Base-by-base conservation (phyloP, 768 basidiomycete genomes). In the Clitopilus passeckerianus region DNA sequence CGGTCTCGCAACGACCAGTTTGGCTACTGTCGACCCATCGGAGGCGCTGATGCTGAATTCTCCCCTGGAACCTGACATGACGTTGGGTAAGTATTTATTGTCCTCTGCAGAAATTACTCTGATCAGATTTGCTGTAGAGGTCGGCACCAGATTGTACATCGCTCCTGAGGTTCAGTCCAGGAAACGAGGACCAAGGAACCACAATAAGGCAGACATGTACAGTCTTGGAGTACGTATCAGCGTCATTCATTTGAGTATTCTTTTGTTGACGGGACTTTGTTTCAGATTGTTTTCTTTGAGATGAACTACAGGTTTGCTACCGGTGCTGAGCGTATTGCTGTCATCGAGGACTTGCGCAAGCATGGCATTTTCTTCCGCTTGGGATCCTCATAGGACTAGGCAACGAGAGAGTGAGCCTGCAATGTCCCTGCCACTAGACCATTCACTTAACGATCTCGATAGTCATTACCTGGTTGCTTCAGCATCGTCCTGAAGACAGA, bases 281-380 rank as follows among this genome's bases (percentile, higher is more conserved):
- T 60, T 20, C 61, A 95, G 92, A 87, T 98, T 63, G 95, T 97
- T 14, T 97, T 97, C 73, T 97, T 98, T 67, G 95, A 98, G 75
- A 96, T 97, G 94, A 95, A 93, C 70, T 92, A 88, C 72, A 66
- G 76, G 16, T 93, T 97, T 73, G 75, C 82, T 10, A 97, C 95
- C 0, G 86, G 84, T 1, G 81, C 90, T 18, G 95, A 98, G 67
- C 86, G 95, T 20, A 90, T 91, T 37, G 85, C 82, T 1, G 93
- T 95, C 20, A 80, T 98, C 0, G 90, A 91, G 64, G 85, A 87
- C 54, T 68, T 97, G 27, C 77, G 95, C 23, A 87, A 84, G 65
- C 86, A 87, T 0, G 74, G 80, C 15, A 84, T 95, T 23, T 77
- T 81, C 56, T 95, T 97, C 65, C 95, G 77, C 75, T 5, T 98